phyloP scores from a whole-genome alignment of 768 basidiomycete genomes.

The Tricholoma sp. region DNA sequence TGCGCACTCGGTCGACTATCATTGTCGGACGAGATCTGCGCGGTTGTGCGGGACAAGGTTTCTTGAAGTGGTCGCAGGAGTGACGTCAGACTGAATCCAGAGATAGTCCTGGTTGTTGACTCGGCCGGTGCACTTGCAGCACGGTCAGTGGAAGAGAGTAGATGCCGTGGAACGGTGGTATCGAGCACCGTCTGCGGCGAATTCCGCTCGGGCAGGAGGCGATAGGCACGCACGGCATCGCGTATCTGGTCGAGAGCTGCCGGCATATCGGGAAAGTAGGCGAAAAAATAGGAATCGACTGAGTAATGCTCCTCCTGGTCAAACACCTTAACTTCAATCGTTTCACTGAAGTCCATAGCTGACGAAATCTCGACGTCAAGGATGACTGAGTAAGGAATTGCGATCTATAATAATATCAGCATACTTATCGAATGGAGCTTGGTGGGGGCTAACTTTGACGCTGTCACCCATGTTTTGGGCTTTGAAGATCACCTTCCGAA shows the following conservation, averaged over 20 bases:
- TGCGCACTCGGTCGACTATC: slow-evolving; percentile 21
- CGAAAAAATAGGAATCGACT: slow-evolving; percentile 88
- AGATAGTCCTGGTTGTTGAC: slow-evolving; percentile 27
- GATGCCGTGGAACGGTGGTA: slow-evolving; percentile 47
- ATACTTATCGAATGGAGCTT: not conserved
- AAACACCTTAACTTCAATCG: slow-evolving; percentile 89
- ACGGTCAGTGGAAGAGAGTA: slow-evolving; percentile 33
- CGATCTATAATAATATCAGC: slow-evolving; percentile 47
- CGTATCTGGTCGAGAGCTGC: slow-evolving; percentile 78
- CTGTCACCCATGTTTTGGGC: slow-evolving; percentile 95
- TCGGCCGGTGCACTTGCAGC: slow-evolving; percentile 33
- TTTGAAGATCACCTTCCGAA: slow-evolving; percentile 92
- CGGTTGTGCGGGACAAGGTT: slow-evolving; percentile 24
- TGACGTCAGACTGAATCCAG: slow-evolving; percentile 59
- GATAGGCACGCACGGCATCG: slow-evolving; percentile 60
- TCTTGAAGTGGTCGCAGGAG: slow-evolving; percentile 69
- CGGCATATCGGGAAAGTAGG: slow-evolving; percentile 84
- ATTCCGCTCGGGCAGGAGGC: slow-evolving; percentile 29
- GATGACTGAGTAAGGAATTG: slow-evolving; percentile 88
- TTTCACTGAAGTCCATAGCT: slow-evolving; percentile 94
- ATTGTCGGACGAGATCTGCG: slow-evolving; percentile 22
- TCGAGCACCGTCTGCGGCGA: slow-evolving; percentile 46
- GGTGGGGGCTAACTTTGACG: slow-evolving; percentile 62
- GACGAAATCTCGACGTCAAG: slow-evolving; percentile 84
- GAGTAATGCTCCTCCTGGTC: slow-evolving; percentile 78